Conservation (phyloP, 2,329 filamentous ascomycete genomes). For the Clonostachys sp. region DNA sequence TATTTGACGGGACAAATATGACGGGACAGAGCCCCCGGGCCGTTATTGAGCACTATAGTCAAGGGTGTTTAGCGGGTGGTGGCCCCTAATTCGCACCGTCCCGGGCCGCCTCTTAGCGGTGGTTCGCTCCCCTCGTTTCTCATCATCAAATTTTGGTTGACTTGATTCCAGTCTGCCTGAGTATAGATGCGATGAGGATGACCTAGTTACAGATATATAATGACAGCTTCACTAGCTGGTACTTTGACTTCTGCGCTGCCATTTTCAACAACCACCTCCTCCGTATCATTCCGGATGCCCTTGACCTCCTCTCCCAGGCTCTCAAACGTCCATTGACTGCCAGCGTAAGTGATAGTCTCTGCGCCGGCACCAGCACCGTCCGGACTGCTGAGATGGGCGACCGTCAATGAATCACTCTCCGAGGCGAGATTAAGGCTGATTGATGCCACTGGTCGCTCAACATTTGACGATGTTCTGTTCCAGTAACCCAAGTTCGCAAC, state of each 20-base stretch:
- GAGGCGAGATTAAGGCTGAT: not conserved
- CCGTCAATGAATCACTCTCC: slow-evolving; percentile 10
- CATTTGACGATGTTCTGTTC: slow-evolving; percentile 16
- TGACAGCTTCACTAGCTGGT: slow-evolving; percentile 1
- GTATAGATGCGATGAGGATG: too few species aligned
- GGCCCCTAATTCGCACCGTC: too few species aligned
- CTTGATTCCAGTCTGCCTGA: too few species aligned
- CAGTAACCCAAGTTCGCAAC: slow-evolving; percentile 26
- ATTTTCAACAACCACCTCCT: slow-evolving; percentile 13
- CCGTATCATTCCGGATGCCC: slow-evolving; percentile 20
- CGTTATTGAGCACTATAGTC: too few species aligned
- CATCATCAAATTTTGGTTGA: too few species aligned
- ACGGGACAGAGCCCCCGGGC: too few species aligned
- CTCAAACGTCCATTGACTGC: slow-evolving; percentile 28
- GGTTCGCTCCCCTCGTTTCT: too few species aligned
- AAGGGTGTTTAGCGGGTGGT: too few species aligned
- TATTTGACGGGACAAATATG: too few species aligned
- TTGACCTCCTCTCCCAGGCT: slow-evolving; percentile 23
- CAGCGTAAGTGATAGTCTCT: slow-evolving; percentile 25
- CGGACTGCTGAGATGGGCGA: slow-evolving; percentile 22
- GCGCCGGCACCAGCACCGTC: slow-evolving; percentile 23
- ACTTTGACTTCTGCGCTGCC: slow-evolving; percentile 6
- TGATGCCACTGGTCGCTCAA: not conserved
- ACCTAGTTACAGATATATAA: not conserved
- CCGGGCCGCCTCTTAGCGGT: too few species aligned